These are phyloP conservation scores for Myrica gale DNA, from an alignment of 306 rosid species.

Conservation along the genomic window DNA sequence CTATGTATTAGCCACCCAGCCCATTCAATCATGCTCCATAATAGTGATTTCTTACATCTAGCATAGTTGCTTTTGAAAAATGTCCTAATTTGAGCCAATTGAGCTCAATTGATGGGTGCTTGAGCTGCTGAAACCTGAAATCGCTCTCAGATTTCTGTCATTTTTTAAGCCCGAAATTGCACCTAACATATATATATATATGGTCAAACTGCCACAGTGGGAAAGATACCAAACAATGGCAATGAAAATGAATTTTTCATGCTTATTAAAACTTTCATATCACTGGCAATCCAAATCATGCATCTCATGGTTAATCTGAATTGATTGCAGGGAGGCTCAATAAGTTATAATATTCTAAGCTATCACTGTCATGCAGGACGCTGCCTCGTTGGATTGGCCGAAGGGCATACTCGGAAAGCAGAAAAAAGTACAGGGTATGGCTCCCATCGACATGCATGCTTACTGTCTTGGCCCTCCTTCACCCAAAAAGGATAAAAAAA, in stretches of 20 bases:
- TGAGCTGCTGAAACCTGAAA: neutral
- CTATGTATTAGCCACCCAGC: no score
- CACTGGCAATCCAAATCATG: neutral
- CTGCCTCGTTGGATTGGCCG: neutral
- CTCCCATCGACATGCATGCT: constrained; percentile 22
- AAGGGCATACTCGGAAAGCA: constrained; percentile 26
- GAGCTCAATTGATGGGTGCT: neutral
- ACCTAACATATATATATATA: no score
- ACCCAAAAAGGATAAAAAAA: no score
- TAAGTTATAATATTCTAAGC: neutral
- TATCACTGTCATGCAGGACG: constrained; percentile 3
- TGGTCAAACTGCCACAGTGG: neutral
- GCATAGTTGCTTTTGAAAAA: neutral
- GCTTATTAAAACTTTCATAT: neutral
- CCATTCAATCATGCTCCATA: neutral
- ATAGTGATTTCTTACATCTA: neutral
- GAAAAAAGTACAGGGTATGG: neutral
- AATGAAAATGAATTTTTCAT: neutral
- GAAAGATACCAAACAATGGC: neutral
- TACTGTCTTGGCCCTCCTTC: no score
- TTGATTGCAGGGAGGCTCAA: neutral
- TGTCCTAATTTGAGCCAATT: neutral
- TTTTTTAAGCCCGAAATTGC: neutral
- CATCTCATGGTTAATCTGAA: neutral
- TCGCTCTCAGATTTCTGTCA: neutral